Conservation (phyloP, 345 rosid species). For the Nephelium lappaceum region DNA sequence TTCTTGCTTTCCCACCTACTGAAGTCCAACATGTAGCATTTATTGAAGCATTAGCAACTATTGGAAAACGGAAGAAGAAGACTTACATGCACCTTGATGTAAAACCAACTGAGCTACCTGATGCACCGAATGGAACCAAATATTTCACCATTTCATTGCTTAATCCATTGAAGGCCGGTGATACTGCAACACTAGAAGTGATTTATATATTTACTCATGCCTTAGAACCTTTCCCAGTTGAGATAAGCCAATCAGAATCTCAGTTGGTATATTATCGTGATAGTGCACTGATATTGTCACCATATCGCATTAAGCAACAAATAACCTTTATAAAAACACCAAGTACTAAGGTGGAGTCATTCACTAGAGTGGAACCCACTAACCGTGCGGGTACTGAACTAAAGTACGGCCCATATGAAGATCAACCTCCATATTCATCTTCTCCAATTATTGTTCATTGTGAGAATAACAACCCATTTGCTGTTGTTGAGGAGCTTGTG, state of each 20-base stretch:
- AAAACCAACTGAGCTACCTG: conserved; percentile 64
- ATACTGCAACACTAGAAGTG: conserved; percentile 76
- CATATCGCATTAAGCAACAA: conserved; percentile 80
- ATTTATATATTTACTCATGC: conserved; percentile 78
- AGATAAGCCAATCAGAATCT: conserved; percentile 91
- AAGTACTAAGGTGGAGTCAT: conserved; percentile 82
- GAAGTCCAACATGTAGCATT: conserved; percentile 68
- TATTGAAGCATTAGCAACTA: conserved; percentile 70
- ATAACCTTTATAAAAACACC: conserved; percentile 80
- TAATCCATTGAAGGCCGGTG: conserved; percentile 63
- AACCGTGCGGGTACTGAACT: conserved; percentile 72
- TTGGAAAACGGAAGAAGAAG: conserved; percentile 82
- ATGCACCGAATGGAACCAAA: conserved; percentile 72
- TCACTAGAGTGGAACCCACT: conserved; percentile 82
- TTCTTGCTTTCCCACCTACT: conserved; percentile 87
- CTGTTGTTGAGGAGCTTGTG: conserved; percentile 96
- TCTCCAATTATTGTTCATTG: conserved; percentile 81
- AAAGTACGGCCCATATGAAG: conserved; percentile 91
- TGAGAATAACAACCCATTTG: conserved; percentile 94
- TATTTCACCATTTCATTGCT: conserved; percentile 55
- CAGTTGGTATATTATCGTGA: conserved; percentile 89
- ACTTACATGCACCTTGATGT: conserved; percentile 59
- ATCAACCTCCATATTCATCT: conserved; percentile 66
- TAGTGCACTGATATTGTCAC: conserved; percentile 75
- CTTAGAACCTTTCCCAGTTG: conserved; percentile 88